Conservation (phyloP, 2,329 filamentous ascomycete species). For the Coniochaeta sp. region DNA sequence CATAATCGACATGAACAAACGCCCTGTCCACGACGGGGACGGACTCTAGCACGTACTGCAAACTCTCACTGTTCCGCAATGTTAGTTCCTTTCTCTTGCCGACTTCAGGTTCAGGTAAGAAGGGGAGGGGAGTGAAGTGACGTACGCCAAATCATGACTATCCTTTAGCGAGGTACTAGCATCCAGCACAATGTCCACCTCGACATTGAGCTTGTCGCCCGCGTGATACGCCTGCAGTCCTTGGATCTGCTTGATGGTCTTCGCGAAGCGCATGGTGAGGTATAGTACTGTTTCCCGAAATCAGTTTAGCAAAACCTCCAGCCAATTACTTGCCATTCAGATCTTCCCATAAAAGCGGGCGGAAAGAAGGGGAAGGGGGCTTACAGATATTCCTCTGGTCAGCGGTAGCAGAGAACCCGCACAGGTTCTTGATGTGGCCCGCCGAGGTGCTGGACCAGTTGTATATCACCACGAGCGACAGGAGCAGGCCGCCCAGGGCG, state of each 20-base stretch:
- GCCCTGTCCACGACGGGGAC: constrained; percentile 71
- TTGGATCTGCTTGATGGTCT: constrained; percentile 79
- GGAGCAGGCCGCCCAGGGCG: constrained; percentile 66
- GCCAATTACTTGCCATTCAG: no score
- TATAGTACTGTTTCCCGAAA: constrained; percentile 77
- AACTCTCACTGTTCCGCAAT: constrained; percentile 46
- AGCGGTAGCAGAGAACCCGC: constrained; percentile 69
- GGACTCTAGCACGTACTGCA: constrained; percentile 80
- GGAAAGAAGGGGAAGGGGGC: constrained; percentile 9
- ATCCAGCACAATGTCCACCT: constrained; percentile 77
- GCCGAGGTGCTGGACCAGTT: constrained; percentile 71
- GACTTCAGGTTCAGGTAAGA: no score
- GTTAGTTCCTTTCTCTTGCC: not conserved
- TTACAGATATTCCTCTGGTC: constrained; percentile 70
- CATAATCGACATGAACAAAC: constrained; percentile 62
- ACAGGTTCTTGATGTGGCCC: constrained; percentile 74
- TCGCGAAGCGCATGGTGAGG: constrained; percentile 88
- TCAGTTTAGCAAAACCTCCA: constrained; percentile 5
- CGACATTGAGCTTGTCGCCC: constrained; percentile 76
- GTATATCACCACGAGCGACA: constrained; percentile 72
- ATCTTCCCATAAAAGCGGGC: no score
- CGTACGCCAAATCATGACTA: constrained; percentile 64
- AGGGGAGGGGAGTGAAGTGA: not conserved
- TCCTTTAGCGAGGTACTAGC: constrained; percentile 69
- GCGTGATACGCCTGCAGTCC: constrained; percentile 79